A percentile compares a stretch with the other conserved stretches of the same genome.
These are phyloP conservation scores for Whalleya microplaca DNA, from an alignment of 2,329 filamentous ascomycete species.

Conservation along the genomic window DNA sequence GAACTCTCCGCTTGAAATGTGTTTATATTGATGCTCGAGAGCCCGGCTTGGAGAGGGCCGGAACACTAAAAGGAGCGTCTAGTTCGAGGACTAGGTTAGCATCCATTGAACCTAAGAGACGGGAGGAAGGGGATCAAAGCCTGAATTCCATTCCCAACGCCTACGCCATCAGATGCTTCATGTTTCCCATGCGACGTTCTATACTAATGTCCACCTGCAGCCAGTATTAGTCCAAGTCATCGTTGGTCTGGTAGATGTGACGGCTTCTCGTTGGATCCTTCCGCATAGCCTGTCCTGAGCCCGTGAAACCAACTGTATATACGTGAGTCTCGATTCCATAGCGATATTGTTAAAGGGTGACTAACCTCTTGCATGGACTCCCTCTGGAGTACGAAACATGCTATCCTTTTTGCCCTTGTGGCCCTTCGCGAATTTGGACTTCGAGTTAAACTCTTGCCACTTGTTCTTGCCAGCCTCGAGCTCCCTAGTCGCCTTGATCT, in stretches of 20 bases:
- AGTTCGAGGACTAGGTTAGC: conserved; percentile 37
- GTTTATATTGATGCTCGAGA: conserved; percentile 21
- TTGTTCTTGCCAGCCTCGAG: conserved; percentile 89
- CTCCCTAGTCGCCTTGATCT: conserved; percentile 88
- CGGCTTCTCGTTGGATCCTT: conserved; percentile 83
- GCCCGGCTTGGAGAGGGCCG: conserved; percentile 19
- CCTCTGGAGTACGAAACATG: conserved; percentile 94
- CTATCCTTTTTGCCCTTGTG: conserved; percentile 78
- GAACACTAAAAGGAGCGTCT: conserved; percentile 24
- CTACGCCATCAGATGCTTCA: conserved; percentile 17
- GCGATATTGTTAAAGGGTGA: conserved; percentile 1
- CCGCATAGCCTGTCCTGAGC: conserved; percentile 93
- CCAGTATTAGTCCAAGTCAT: conserved; percentile 67
- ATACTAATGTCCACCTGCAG: conserved; percentile 29
- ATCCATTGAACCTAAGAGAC: conserved; percentile 33
- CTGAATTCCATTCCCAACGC: conserved; percentile 31
- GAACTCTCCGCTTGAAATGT: conserved; percentile 21
- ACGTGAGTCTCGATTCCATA: conserved; percentile 35
- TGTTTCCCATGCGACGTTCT: conserved; percentile 16
- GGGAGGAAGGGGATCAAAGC: conserved; percentile 39
- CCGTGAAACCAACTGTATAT: conserved; percentile 84
- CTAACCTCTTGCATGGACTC: conserved; percentile 82
- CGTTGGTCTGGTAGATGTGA: conserved; percentile 81
- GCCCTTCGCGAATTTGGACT: conserved; percentile 69
- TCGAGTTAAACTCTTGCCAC: conserved; percentile 91